Evolutionary conservation across 441 rosid species (phyloP).

Genomic region (Adansonia rubrostipa): DNA sequence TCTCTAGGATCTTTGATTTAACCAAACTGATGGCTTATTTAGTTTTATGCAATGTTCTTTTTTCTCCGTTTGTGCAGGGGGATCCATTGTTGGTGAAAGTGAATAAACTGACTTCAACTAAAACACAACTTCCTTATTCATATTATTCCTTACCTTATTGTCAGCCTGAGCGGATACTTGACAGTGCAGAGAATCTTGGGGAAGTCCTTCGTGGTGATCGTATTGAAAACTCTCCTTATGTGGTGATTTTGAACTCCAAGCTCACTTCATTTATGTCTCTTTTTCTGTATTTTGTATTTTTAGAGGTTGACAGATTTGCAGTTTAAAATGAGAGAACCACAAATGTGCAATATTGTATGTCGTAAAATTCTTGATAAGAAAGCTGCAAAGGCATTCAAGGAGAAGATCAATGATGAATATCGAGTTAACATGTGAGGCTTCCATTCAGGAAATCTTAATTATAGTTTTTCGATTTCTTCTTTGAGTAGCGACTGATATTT

Average conservation of each 20-base stretch:
- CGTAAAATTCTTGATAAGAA: conserved; percentile 60
- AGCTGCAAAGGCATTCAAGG: conserved; percentile 66
- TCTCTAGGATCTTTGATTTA: not conserved
- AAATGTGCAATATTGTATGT: conserved; percentile 72
- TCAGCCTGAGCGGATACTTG: conserved; percentile 61
- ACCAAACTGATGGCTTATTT: not conserved
- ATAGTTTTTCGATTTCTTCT: not conserved
- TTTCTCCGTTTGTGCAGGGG: conserved; percentile 55
- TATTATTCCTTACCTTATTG: conserved; percentile 87
- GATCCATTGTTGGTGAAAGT: conserved; percentile 85
- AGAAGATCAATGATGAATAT: conserved; percentile 84
- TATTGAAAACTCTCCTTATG: conserved; percentile 89
- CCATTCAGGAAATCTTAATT: not conserved
- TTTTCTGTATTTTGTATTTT: conserved; percentile 21
- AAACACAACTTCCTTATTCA: conserved; percentile 90
- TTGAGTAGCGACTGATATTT: not conserved
- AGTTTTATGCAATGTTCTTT: not conserved
- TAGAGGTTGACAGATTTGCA: conserved; percentile 38
- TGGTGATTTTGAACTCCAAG: conserved; percentile 44
- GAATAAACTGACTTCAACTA: conserved; percentile 84
- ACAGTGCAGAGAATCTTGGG: conserved; percentile 93
- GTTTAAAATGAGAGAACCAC: conserved; percentile 93
- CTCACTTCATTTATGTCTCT: not conserved
- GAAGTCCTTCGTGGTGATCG: conserved; percentile 98
- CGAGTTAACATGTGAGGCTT: conserved; percentile 77